These are phyloP conservation scores for Chiua virens DNA, from an alignment of 768 basidiomycete species.

Conservation along the genomic window DNA sequence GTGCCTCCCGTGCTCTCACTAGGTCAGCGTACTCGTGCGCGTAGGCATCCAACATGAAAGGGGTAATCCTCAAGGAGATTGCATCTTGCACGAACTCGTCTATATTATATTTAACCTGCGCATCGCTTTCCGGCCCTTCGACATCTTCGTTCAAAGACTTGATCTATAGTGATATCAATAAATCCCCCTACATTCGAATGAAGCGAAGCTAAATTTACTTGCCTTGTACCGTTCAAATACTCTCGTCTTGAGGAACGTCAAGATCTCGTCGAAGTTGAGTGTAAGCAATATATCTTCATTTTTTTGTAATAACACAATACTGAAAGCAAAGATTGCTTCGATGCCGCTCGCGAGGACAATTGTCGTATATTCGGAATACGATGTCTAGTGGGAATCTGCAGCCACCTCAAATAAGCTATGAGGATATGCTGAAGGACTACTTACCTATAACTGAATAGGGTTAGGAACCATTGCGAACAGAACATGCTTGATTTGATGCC, in stretches of 20 bases:
- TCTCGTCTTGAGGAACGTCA: constrained; percentile 76
- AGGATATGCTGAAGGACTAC: constrained; percentile 13
- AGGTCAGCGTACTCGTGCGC: constrained; percentile 86
- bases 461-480: constrained; percentile 98
- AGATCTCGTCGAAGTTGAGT: constrained; percentile 89
- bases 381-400: constrained; percentile 88
- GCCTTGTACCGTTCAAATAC: constrained; percentile 85
- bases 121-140: constrained; percentile 18
- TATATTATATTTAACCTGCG: constrained; percentile 52
- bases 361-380: constrained; percentile 96
- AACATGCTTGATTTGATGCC: constrained; percentile 98
- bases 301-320: constrained; percentile 79
- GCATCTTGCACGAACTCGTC: constrained; percentile 89
- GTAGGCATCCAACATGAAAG: constrained; percentile 93
- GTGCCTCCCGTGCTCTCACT: constrained; percentile 74
- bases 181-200: background rate
- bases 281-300: constrained; percentile 79
- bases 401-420: background rate
- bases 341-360: constrained; percentile 95
- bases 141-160: constrained; percentile 28
- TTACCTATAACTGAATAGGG: constrained; percentile 92
- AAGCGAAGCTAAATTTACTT: background rate
- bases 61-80: constrained; percentile 81
- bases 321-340: constrained; percentile 96
- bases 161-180: constrained; percentile 19